Percentiles rank a stretch among this genome's conserved stretches.
phyloP scores from a whole-genome alignment of 2,329 filamentous ascomycete genomes.

The Kalaharituber pfeilii region DNA sequence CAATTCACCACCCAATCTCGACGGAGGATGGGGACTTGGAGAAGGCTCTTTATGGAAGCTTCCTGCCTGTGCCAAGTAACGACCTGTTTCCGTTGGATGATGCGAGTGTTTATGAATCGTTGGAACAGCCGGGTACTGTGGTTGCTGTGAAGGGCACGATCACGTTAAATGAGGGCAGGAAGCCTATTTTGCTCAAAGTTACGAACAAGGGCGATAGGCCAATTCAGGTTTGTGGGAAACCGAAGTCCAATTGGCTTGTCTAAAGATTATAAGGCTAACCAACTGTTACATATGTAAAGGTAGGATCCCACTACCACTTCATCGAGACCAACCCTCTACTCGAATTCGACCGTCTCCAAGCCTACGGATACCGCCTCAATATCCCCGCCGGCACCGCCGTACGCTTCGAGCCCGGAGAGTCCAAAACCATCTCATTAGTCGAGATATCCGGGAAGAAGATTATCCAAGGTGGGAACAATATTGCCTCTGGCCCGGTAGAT shows the following conservation, averaged over 20 bases:
- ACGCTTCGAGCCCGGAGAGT: constrained; percentile 84
- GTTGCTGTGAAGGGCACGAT: constrained; percentile 50
- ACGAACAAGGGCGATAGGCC: constrained; percentile 78
- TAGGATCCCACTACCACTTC: constrained; percentile 91
- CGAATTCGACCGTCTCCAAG: constrained; percentile 64
- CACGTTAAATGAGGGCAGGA: constrained; percentile 45
- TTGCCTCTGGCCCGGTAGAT: constrained; percentile 60
- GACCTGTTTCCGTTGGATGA: constrained; percentile 50
- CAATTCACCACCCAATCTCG: constrained; percentile 76
- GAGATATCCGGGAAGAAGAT: constrained; percentile 67
- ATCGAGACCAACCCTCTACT: constrained; percentile 85
- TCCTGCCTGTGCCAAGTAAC: constrained; percentile 58
- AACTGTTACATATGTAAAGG: constrained; percentile 30
- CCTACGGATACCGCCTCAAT: constrained; percentile 75
- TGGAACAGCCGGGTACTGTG: constrained; percentile 62
- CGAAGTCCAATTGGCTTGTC: background rate
- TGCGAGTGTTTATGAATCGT: constrained; percentile 40
- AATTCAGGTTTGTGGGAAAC: constrained; percentile 38
- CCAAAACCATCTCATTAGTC: constrained; percentile 74
- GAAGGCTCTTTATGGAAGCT: constrained; percentile 79
- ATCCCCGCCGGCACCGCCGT: constrained; percentile 83
- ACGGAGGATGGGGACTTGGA: constrained; percentile 71
- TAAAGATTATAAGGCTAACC: too few species aligned
- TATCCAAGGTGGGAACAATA: constrained; percentile 66
- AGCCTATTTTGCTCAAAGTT: constrained; percentile 55